Evolutionary conservation across 2,329 filamentous ascomycete species (phyloP), one percentile per base, ranked within the genome.

Genomic region (Epichloe elymi): DNA sequence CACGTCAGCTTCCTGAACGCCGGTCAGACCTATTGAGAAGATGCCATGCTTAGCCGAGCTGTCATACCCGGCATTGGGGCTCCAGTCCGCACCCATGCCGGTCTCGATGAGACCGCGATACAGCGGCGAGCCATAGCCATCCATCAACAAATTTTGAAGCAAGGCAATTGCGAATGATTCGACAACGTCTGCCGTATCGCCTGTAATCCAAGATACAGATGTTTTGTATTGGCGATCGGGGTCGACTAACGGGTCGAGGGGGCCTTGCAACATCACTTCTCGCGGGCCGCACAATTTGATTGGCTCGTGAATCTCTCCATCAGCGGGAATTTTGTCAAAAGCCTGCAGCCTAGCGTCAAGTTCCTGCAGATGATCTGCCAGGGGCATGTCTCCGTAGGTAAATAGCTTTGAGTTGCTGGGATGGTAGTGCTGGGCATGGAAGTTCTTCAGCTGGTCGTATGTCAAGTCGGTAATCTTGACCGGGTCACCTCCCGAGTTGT

Each of bases 401-500:
- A 97, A 82, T 42, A 98, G 76, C 69, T 96, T 97, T 44, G 91
- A 86, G 67, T 98, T 98, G 70, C 89, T 97, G 0, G 93, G 93
- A 66, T 98, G 91, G 65, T 98, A 98, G 68, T 98, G 89, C 57
- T 89, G 81, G 42, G 83, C 83, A 57, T 97, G 94, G 66, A 95
- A 98, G 41, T 84, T 79, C 62, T 83, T 85, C 47, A 98, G 74
- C 65, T 96, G 87, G 60, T 91, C 81, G 67, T 96, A 90, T 1
- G 90, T 97, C 54, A 98, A 72, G 59, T 97, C 88, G 33, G 93
- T 96, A 60, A 98, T 98, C 67, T 91, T 94, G 62, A 93, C 85
- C 0, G 93, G 93, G 63, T 98, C 93, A 50, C 93, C 93, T 36
- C 93, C 93, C 1, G 91, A 97, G 70, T 98, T 97, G 70, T 98